These are phyloP conservation scores for Ustilago vetiveriae DNA, from an alignment of 1,284 basidiomycete species.

Conservation along the genomic window DNA sequence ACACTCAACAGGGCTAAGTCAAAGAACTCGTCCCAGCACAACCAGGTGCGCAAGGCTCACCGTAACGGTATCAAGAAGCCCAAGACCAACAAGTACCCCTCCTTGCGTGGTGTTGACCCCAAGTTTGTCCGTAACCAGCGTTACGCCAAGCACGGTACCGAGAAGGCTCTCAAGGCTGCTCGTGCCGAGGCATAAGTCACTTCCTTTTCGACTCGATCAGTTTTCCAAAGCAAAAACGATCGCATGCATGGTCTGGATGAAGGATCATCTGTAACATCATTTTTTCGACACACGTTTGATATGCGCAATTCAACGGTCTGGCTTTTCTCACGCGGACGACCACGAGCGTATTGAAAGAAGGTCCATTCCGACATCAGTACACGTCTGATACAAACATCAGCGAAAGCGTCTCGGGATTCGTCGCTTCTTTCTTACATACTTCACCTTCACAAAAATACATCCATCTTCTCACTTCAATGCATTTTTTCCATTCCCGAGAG, in stretches of 20 bases:
- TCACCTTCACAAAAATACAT: too few relatives aligned
- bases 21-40: slow-evolving; percentile 66
- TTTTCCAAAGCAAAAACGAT: background rate
- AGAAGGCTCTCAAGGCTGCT: slow-evolving; percentile 69
- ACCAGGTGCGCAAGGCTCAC: slow-evolving; percentile 84
- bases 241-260: background rate
- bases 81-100: slow-evolving; percentile 79
- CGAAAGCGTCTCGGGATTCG: too few relatives aligned
- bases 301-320: too few relatives aligned
- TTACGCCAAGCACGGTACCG: slow-evolving; percentile 80
- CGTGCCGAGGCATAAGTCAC: slow-evolving; percentile 45
- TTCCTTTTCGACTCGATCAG: background rate
- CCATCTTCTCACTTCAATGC: too few relatives aligned
- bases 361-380: too few relatives aligned
- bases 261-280: slow-evolving; percentile 20
- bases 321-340: too few relatives aligned
- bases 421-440: too few relatives aligned
- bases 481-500: too few relatives aligned
- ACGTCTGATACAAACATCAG: too few relatives aligned
- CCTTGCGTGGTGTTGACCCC: slow-evolving; percentile 86
- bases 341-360: too few relatives aligned
- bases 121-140: slow-evolving; percentile 91
- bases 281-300: too few relatives aligned
- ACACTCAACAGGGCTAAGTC: slow-evolving; percentile 59
- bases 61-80: slow-evolving; percentile 76